A percentile compares a stretch with the other conserved stretches of the same genome.
Evolutionary conservation across 257 asterid species (phyloP).

Genomic region (Osmanthus fragrans): DNA sequence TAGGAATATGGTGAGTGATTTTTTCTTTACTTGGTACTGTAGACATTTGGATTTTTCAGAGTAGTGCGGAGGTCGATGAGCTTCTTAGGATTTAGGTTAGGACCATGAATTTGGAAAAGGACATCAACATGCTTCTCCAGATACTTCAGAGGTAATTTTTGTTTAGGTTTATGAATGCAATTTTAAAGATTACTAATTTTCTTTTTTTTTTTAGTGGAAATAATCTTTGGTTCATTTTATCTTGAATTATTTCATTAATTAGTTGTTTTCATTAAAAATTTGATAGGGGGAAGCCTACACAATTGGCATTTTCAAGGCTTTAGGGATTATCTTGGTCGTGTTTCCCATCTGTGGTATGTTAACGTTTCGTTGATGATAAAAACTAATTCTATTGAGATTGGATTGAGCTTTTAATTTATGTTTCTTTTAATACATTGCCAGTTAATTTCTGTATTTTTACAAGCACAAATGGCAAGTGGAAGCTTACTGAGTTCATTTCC

Average conservation of each 20-base stretch:
- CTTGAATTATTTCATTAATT: not conserved
- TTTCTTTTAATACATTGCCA: not conserved
- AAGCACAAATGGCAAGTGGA: not conserved
- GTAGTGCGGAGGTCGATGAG: no score
- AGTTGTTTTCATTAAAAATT: constrained; percentile 14
- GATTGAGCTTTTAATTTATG: not conserved
- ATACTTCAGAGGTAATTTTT: constrained; percentile 66
- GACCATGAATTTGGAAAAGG: constrained; percentile 57
- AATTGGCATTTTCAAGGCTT: constrained; percentile 79
- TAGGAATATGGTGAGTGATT: no score
- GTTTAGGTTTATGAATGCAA: not conserved
- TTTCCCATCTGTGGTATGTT: constrained; percentile 82
- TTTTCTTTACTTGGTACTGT: no score
- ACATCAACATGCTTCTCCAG: constrained; percentile 71
- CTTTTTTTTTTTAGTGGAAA: not conserved
- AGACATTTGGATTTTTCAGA: no score
- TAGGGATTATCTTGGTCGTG: constrained; percentile 75
- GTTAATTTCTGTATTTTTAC: not conserved
- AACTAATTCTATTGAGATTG: not conserved
- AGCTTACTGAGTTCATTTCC: no score
- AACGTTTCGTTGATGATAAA: not conserved
- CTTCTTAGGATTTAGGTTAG: constrained; percentile 32
- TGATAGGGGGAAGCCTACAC: constrained; percentile 87
- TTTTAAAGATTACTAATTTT: not conserved
- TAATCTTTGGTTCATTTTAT: no score